Evolutionary conservation across 2,329 filamentous ascomycete species (phyloP).

Genomic region (Keithomyces neogunnii): DNA sequence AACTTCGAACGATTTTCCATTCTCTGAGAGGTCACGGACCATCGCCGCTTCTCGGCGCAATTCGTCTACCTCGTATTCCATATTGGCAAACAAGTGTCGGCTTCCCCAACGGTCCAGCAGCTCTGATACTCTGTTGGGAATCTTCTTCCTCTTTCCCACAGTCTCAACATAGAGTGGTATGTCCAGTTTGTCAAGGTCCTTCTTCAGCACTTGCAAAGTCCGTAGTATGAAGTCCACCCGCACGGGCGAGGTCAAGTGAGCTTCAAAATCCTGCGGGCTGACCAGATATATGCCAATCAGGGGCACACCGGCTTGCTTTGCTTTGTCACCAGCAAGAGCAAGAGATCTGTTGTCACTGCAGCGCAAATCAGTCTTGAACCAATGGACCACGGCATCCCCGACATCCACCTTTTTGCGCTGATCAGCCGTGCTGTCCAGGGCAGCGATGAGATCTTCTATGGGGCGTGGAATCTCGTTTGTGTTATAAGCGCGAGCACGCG

Average conservation of each 20-base stretch:
- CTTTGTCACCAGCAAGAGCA: slow-evolving; percentile 54
- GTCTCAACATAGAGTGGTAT: slow-evolving; percentile 75
- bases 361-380: slow-evolving; percentile 82
- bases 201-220: slow-evolving; percentile 55
- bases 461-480: slow-evolving; percentile 62
- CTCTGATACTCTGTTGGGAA: slow-evolving; percentile 54
- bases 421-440: slow-evolving; percentile 51
- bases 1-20: slow-evolving; percentile 60
- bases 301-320: slow-evolving; percentile 59
- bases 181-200: slow-evolving; percentile 59
- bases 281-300: slow-evolving; percentile 71
- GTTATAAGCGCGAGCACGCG: slow-evolving; percentile 66
- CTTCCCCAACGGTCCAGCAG: slow-evolving; percentile 65
- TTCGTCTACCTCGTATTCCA: slow-evolving; percentile 91
- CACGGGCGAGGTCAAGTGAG: slow-evolving; percentile 64
- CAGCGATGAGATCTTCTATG: slow-evolving; percentile 56
- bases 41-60: slow-evolving; percentile 66
- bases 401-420: slow-evolving; percentile 42
- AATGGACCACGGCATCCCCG: slow-evolving; percentile 66
- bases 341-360: slow-evolving; percentile 66
- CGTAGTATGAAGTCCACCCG: slow-evolving; percentile 77
- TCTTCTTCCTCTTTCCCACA: slow-evolving; percentile 53
- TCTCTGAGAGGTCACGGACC: slow-evolving; percentile 50
- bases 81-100: slow-evolving; percentile 70
- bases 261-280: slow-evolving; percentile 77